Conservation (phyloP, 2,329 filamentous ascomycete genomes). For the Pseudogymnoascus sp. region DNA sequence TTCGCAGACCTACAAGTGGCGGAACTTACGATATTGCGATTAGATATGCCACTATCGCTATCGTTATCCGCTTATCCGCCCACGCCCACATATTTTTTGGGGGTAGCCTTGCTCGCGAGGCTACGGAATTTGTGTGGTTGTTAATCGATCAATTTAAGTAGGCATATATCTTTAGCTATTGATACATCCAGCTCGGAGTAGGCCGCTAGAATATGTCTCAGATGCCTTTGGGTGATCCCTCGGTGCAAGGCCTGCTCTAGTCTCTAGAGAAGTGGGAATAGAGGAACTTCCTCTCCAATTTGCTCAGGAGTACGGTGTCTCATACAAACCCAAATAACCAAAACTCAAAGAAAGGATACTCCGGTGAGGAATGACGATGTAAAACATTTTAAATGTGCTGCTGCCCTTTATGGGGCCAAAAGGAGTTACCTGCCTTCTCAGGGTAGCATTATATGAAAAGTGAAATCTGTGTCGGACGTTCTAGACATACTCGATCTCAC, state of each 20-base stretch:
- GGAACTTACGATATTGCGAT: background rate
- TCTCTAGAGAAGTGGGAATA: background rate
- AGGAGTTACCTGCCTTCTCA: background rate
- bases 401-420: background rate
- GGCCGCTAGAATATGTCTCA: no score
- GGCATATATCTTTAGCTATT: background rate
- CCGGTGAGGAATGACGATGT: background rate
- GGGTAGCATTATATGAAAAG: background rate
- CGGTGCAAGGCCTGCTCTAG: background rate
- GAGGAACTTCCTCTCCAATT: background rate
- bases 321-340: background rate
- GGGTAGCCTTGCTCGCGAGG: background rate
- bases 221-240: no score
- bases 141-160: no score
- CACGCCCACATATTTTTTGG: background rate
- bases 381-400: background rate
- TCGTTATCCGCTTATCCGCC: background rate
- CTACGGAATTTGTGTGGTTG: background rate
- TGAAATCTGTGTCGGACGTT: conserved; percentile 1
- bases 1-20: background rate
- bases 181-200: no score
- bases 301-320: background rate
- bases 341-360: background rate
- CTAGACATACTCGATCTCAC: background rate
- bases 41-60: conserved; percentile 1